Base-by-base conservation (phyloP, 1,284 basidiomycete genomes). In the Ceratobasidium sp. region DNA sequence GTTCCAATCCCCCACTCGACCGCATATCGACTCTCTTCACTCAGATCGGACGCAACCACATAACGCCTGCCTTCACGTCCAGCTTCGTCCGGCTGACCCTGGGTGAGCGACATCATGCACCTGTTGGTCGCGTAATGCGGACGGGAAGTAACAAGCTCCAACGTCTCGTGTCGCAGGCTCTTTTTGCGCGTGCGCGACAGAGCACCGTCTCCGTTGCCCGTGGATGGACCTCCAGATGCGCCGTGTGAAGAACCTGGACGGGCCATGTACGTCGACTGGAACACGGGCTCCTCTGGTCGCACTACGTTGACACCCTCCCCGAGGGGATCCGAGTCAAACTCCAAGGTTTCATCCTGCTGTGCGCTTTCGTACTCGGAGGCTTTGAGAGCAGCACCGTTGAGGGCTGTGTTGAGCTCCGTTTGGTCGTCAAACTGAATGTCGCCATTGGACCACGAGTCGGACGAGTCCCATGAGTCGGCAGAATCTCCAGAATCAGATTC, bases 1-100 rank as follows among this genome's bases (percentile, higher is more conserved):
- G 97, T 98, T 4, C 97, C 97, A 74, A 98, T 96, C 0, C 93
- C 95, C 94, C 95, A 97, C 79, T 97, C 94, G 6, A 97, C 87
- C 0, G 96, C 95, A 80, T 94, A 97, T 43, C 91, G 85, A 80
- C 89, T 91, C 83, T 97, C 96, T 76, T 97, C 93, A 75, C 92
- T 95, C 77, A 98, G 80, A 85, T 99, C 97, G 78, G 94, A 97
- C 1, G 94, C 92, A 21, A 98, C 91, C 5, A 98, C 85, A 80
- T 98, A 99, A 53, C 86, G 85, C 77, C 89, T 88, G 41, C 50
- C 61, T 53, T 72, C 53, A 55, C 70, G 65, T 30, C 45, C 36
- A 52, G 45, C n/a, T 52, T 32, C 45, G 30, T 72, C 71, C 9
- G 73, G 71, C 26, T 75, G 53, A 5, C 75, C 95, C 76, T 98